Evolutionary conservation across 306 rosid species (phyloP).

Genomic region (Elaeagnus macrophylla): DNA sequence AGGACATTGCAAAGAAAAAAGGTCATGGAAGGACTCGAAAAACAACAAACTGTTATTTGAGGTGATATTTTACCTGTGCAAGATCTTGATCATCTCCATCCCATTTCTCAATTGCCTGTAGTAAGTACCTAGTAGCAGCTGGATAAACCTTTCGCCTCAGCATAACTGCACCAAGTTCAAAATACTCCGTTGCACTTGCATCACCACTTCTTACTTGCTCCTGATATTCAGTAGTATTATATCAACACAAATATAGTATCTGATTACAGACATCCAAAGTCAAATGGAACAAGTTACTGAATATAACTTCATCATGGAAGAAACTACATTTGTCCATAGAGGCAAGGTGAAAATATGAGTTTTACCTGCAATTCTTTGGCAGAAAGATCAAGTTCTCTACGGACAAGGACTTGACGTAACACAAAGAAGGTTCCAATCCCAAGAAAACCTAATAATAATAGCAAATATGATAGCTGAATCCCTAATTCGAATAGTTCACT

Average conservation of each 20-base stretch:
- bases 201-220: conserved; percentile 97
- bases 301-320: conserved; percentile 1
- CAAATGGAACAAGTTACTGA: conserved; percentile 5
- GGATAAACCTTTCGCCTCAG: conserved; percentile 90
- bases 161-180: conserved; percentile 99
- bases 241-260: conserved; percentile 6
- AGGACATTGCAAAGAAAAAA: too few relatives aligned
- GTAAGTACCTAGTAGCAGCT: conserved; percentile 78
- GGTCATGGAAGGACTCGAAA: too few relatives aligned
- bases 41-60: too few relatives aligned
- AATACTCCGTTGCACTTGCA: conserved; percentile 80
- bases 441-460: conserved; percentile 60
- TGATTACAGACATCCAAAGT: conserved; percentile 2
- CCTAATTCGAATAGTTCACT: conserved; percentile 86
- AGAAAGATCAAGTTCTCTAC: conserved; percentile 95
- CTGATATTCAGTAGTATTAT: conserved; percentile 28
- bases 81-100: conserved; percentile 92
- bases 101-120: conserved; percentile 93
- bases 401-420: conserved; percentile 90
- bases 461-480: conserved; percentile 75
- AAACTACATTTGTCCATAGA: conserved; percentile 7
- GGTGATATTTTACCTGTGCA: conserved; percentile 52
- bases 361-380: conserved; percentile 92
- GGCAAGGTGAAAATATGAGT: conserved; percentile 12
- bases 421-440: conserved; percentile 82